A percentile compares a stretch with the other conserved stretches of the same genome.
phyloP scores from a whole-genome alignment of 441 rosid genomes.

The Populus hybrid region DNA sequence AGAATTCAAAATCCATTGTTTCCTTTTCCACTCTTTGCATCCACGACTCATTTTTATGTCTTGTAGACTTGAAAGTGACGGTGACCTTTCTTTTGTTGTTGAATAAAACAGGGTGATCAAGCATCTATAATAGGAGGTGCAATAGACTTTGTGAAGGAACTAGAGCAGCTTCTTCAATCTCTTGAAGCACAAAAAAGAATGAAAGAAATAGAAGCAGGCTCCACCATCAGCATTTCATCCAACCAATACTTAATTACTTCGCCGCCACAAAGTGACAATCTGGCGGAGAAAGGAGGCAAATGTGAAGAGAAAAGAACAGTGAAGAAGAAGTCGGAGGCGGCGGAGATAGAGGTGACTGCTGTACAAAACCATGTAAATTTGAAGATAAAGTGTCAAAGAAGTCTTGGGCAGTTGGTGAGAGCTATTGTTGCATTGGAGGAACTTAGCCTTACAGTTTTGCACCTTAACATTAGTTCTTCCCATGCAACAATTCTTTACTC shows the following conservation, averaged over 20 bases:
- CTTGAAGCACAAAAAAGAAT: slow-evolving; percentile 54
- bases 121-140: slow-evolving; percentile 86
- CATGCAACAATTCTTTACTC: slow-evolving; percentile 54
- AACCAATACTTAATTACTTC: slow-evolving; percentile 11
- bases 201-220: slow-evolving; percentile 26
- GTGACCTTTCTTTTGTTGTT: no score
- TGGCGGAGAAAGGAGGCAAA: background rate
- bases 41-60: background rate
- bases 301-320: slow-evolving; percentile 22
- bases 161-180: slow-evolving; percentile 66
- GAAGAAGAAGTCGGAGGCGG: slow-evolving; percentile 31
- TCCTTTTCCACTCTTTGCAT: background rate
- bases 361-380: slow-evolving; percentile 70
- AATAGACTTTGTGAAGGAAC: slow-evolving; percentile 78
- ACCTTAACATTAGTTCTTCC: slow-evolving; percentile 67
- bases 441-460: slow-evolving; percentile 69
- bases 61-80: background rate
- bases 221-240: slow-evolving; percentile 31
- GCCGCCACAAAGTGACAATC: background rate
- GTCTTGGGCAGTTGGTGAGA: slow-evolving; percentile 68
- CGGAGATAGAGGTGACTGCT: slow-evolving; percentile 60
- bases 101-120: slow-evolving; percentile 59
- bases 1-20: background rate
- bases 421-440: slow-evolving; percentile 65
- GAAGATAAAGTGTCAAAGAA: slow-evolving; percentile 54